phyloP scores from a whole-genome alignment of 202 grass and related monocot species.

The Alloteropsis angusta region DNA sequence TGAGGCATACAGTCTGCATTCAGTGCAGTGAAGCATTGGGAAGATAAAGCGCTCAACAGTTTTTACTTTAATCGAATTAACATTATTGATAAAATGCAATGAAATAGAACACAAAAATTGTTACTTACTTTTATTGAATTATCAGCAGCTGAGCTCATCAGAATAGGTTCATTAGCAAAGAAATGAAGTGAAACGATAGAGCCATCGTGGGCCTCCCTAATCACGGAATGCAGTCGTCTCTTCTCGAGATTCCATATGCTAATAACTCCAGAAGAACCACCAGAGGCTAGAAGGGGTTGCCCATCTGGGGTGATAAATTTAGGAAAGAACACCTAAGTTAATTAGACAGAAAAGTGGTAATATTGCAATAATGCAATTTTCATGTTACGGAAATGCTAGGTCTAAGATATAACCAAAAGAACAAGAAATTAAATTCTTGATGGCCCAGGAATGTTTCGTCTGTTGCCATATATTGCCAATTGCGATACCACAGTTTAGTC shows the following conservation, averaged over 20 bases:
- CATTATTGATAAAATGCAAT: background rate
- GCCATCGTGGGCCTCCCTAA: conserved; percentile 89
- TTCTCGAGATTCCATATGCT: conserved; percentile 99
- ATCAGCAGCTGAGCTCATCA: conserved; percentile 96
- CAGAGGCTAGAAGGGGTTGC: conserved; percentile 83
- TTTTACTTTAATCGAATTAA: background rate
- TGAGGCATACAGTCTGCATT: background rate
- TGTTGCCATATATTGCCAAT: background rate
- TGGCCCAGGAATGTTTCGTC: background rate
- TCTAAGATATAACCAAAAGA: background rate
- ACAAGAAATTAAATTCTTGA: background rate
- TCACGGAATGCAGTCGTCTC: conserved; percentile 74
- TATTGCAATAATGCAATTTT: background rate
- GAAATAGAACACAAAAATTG: background rate
- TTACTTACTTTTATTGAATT: conserved; percentile 95
- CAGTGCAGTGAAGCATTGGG: background rate
- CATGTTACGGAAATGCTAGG: background rate
- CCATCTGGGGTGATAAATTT: conserved; percentile 56
- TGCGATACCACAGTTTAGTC: background rate
- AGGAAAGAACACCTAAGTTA: background rate
- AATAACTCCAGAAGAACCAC: conserved; percentile 91
- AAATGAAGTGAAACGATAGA: conserved; percentile 86
- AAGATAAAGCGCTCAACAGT: background rate
- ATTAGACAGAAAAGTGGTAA: background rate
- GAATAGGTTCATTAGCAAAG: conserved; percentile 87